phyloP scores from a whole-genome alignment of 805 yeast genomes.

The Candida sanyiensis region DNA sequence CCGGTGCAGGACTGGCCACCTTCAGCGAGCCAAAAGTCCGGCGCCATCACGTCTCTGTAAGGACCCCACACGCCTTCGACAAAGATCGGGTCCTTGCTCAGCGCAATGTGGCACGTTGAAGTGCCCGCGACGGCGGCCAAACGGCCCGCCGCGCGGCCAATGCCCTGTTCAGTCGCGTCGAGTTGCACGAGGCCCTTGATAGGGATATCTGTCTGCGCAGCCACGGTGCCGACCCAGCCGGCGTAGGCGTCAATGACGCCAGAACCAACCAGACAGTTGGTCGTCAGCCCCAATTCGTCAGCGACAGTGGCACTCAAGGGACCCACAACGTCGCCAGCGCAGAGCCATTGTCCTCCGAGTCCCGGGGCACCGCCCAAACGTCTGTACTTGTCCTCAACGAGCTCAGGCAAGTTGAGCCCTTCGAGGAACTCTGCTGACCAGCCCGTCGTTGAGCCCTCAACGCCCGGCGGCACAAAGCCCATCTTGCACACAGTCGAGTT shows the following conservation, averaged over 20 bases:
- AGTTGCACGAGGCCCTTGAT: slow-evolving; percentile 46
- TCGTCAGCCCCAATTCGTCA: slow-evolving; percentile 73
- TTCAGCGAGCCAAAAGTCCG: slow-evolving; percentile 90
- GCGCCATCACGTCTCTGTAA: slow-evolving; percentile 87
- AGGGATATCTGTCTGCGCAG: slow-evolving; percentile 66
- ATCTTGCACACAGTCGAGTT: slow-evolving; percentile 94
- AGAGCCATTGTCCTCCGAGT: slow-evolving; percentile 62
- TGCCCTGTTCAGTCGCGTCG: slow-evolving; percentile 40
- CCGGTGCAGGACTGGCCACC: slow-evolving; percentile 99
- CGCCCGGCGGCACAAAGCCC: slow-evolving; percentile 90
- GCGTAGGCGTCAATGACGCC: slow-evolving; percentile 98
- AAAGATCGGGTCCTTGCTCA: slow-evolving; percentile 78
- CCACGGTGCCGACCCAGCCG: slow-evolving; percentile 98
- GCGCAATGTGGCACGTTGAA: slow-evolving; percentile 90
- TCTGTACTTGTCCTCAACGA: slow-evolving; percentile 68
- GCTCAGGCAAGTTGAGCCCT: slow-evolving; percentile 66
- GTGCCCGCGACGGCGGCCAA: slow-evolving; percentile 98
- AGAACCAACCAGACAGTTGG: slow-evolving; percentile 79
- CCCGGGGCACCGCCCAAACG: slow-evolving; percentile 81
- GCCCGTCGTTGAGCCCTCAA: slow-evolving; percentile 78
- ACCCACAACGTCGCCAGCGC: slow-evolving; percentile 91
- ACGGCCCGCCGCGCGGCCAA: slow-evolving; percentile 69
- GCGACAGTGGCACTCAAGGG: slow-evolving; percentile 63
- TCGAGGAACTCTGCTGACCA: slow-evolving; percentile 82
- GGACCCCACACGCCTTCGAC: slow-evolving; percentile 99